Evolutionary conservation across 1,139 yeast genomes (phyloP), one percentile per base, ranked within the genome.

Genomic region (Zygosaccharomyces sapae): DNA sequence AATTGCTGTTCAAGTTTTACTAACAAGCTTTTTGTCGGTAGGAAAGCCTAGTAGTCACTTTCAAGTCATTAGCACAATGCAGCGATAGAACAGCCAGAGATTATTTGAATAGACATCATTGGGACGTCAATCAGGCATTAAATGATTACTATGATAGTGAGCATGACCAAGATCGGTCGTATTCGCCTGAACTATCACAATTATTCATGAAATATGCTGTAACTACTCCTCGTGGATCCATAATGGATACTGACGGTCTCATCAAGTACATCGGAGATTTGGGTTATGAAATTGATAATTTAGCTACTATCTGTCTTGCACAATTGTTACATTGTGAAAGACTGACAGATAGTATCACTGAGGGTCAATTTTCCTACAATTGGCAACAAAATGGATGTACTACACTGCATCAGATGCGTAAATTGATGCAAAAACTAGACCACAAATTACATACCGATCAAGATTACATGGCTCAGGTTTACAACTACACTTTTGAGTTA

Each of bases 181-280:
- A 61, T 41, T 57, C 64, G 1, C 47, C 46, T 2, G 55, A 55
- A 18, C 39, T 63, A 30, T 36, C 52, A 0, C 43, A 43, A 1
- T 30, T 63, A 6, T 62, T 57, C 42, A 45, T 55, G 5, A 57
- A 59, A 38, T 75, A 74, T 48, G 51, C 65, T 1, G 48, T 51
- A 2, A 57, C 63, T 18, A 52, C 54, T 2, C 57, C 55, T 6
- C 54, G 55, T 50, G 46, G 59, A 4, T 64, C 63, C 24, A 65
- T 56, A 31, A 77, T 77, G 45, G 92, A 82, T 30, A 74, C 85
- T 24, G 92, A 87, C 49, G 97, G 96, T 0, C 83, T 96, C 0
- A 67, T 90, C 18, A 57, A 63, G 38, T 86, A 83, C 56, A 70
- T 88, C 37, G 74, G 71, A 7, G 96, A 84, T 58, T 67, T 90